Evolutionary conservation across 169 alveolate genomes (phyloP).

Genomic region (Amoebophrya sp.): DNA sequence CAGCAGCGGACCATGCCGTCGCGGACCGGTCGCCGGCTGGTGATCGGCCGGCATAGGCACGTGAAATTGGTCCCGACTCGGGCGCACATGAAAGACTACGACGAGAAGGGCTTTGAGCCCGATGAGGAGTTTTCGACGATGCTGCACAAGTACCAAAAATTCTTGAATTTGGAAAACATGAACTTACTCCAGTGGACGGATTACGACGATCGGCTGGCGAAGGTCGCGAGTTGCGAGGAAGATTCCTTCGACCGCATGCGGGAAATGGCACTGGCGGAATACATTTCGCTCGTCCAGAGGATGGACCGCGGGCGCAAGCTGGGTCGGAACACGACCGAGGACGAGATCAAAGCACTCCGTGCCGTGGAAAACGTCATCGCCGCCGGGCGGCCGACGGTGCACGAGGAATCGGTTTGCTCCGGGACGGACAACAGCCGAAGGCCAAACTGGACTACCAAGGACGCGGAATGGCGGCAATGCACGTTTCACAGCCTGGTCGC

Average conservation of each 20-base stretch:
- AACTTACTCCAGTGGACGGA: background rate
- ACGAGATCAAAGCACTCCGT: background rate
- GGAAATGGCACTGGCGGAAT: background rate
- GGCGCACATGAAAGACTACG: background rate
- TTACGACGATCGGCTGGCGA: background rate
- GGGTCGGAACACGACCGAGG: background rate
- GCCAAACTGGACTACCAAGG: background rate
- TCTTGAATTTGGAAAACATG: background rate
- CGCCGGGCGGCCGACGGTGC: background rate
- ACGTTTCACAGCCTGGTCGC: background rate
- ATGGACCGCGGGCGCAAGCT: background rate
- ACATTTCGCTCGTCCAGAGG: background rate
- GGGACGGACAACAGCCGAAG: background rate
- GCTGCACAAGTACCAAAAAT: background rate
- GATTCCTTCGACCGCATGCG: background rate
- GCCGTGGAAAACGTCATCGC: background rate
- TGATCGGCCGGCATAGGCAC: background rate
- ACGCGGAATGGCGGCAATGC: background rate
- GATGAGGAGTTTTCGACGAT: background rate
- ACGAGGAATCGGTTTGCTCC: background rate
- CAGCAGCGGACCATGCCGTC: too few species aligned
- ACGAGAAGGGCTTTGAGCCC: background rate
- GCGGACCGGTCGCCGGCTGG: background rate
- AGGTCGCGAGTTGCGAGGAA: background rate
- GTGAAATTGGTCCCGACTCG: background rate